A percentile compares a stretch with the other conserved stretches of the same genome.
Conservation (phyloP, 495 filamentous ascomycete genomes). For the Lasiosphaeris hirsuta region DNA sequence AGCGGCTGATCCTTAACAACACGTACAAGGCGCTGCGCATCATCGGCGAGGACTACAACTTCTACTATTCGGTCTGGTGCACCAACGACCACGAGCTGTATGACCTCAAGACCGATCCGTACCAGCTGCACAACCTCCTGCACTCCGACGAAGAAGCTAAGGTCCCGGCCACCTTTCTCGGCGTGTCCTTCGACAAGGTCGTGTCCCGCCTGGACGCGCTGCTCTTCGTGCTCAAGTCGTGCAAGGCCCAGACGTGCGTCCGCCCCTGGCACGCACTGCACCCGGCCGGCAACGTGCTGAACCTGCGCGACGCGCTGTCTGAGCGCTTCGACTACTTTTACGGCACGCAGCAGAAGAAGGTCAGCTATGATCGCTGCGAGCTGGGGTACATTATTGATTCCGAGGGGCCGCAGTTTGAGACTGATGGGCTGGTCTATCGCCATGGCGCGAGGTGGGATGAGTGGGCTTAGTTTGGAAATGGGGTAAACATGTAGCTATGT, state of each 20-base stretch:
- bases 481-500: background rate
- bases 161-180: slow-evolving; percentile 33
- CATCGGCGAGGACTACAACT: slow-evolving; percentile 49
- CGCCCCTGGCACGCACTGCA: slow-evolving; percentile 60
- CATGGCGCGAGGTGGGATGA: slow-evolving; percentile 27
- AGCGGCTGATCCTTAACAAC: slow-evolving; percentile 43
- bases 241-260: slow-evolving; percentile 53
- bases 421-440: slow-evolving; percentile 27
- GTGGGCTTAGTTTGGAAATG: slow-evolving; percentile 21
- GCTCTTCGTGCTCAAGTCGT: slow-evolving; percentile 63
- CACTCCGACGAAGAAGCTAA: slow-evolving; percentile 20
- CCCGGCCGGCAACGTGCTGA: slow-evolving; percentile 44
- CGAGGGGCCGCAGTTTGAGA: slow-evolving; percentile 56
- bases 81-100: slow-evolving; percentile 63
- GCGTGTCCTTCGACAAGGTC: slow-evolving; percentile 43
- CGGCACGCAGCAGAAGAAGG: slow-evolving; percentile 38
- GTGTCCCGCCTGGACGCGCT: slow-evolving; percentile 56
- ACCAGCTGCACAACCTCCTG: slow-evolving; percentile 59
- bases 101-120: slow-evolving; percentile 59
- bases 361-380: slow-evolving; percentile 58
- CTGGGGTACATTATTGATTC: slow-evolving; percentile 57
- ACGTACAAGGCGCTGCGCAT: slow-evolving; percentile 64
- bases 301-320: slow-evolving; percentile 43
- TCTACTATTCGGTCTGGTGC: slow-evolving; percentile 67
- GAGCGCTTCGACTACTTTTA: slow-evolving; percentile 58